Percentiles rank a stretch among this genome's conserved stretches.
phyloP scores from a whole-genome alignment of 1,284 basidiomycete genomes.

The Malassezia globosa region DNA sequence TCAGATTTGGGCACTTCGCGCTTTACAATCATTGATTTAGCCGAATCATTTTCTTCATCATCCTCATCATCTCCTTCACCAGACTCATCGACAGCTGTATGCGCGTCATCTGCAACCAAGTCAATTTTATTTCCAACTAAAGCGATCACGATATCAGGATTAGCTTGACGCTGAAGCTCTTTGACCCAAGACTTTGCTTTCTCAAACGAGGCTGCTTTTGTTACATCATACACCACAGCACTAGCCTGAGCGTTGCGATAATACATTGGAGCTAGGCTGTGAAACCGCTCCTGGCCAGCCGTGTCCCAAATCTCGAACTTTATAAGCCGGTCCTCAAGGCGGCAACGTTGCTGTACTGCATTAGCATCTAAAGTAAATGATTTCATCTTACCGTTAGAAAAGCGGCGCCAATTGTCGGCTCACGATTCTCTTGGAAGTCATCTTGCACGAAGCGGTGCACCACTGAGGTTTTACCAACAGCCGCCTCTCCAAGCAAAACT shows the following conservation, averaged over 20 bases:
- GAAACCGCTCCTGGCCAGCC: conserved; percentile 86
- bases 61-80: conserved; percentile 50
- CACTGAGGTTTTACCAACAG: conserved; percentile 98
- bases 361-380: too few species aligned
- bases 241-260: conserved; percentile 97
- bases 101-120: conserved; percentile 62
- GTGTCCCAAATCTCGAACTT: conserved; percentile 96
- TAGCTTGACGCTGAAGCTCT: conserved; percentile 95
- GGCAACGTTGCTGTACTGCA: conserved; percentile 54
- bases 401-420: conserved; percentile 93
- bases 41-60: conserved; percentile 14
- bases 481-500: conserved; percentile 63
- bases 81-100: conserved; percentile 23
- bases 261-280: conserved; percentile 90
- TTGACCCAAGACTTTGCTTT: conserved; percentile 99
- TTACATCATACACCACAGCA: conserved; percentile 95
- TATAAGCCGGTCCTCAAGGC: conserved; percentile 58
- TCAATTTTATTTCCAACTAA: conserved; percentile 56
- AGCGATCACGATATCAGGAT: conserved; percentile 90
- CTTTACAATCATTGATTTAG: conserved; percentile 11
- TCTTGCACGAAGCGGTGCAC: conserved; percentile 92
- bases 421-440: conserved; percentile 91
- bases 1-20: conserved; percentile 56
- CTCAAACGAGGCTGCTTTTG: conserved; percentile 71
- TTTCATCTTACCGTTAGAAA: conserved; percentile 54